A percentile compares a stretch with the other conserved stretches of the same genome.
phyloP scores from a whole-genome alignment of 139 green algal genomes.

The Chlorella vulgaris region DNA sequence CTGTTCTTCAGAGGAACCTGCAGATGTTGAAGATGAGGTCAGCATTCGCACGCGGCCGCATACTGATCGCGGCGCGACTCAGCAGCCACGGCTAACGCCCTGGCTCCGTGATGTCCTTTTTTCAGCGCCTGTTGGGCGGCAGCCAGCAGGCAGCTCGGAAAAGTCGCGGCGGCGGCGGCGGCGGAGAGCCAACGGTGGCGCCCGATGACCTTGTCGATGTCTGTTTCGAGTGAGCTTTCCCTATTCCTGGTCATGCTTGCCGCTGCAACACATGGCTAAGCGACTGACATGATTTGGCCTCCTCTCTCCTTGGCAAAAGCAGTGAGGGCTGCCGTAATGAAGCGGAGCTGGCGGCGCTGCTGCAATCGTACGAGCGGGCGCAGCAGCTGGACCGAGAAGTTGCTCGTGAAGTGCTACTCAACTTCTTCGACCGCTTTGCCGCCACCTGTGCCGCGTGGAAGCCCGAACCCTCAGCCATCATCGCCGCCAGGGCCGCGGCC shows the following conservation, averaged over 20 bases:
- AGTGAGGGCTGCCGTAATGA: conserved; percentile 36
- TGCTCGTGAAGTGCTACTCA: neutral
- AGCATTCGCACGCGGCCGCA: no score
- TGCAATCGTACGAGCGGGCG: conserved; percentile 38
- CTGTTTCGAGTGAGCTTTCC: conserved; percentile 7
- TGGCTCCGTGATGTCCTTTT: no score
- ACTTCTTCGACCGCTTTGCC: conserved; percentile 11
- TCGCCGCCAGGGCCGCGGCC: neutral
- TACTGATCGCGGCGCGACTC: no score
- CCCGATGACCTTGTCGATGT: conserved; percentile 28
- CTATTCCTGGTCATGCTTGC: neutral
- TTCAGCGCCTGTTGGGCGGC: conserved; percentile 21
- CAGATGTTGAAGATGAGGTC: no score
- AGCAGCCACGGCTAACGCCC: no score
- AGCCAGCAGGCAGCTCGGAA: neutral
- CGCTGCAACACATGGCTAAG: no score
- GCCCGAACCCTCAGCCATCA: neutral
- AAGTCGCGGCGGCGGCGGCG: neutral
- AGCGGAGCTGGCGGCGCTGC: conserved; percentile 41
- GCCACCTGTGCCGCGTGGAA: neutral
- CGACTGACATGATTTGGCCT: no score
- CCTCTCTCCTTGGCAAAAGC: no score
- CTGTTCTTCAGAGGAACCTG: no score
- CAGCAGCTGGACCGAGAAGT: conserved; percentile 32
- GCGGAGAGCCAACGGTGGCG: neutral